phyloP scores from a whole-genome alignment of 106 monocot genomes.

The Allium fistulosum region DNA sequence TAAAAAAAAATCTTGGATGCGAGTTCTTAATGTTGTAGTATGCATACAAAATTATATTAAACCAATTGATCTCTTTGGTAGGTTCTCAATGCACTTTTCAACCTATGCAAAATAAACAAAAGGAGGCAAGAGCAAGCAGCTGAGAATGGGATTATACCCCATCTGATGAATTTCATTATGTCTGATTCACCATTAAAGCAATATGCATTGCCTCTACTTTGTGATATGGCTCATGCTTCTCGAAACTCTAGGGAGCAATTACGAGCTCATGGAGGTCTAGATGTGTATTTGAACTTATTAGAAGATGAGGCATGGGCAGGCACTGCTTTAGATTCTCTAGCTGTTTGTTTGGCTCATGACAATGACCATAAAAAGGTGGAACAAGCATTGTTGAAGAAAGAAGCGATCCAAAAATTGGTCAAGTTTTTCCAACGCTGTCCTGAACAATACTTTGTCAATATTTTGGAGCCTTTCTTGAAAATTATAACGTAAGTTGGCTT shows the following conservation, averaged over 20 bases:
- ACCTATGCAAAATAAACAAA: conserved; percentile 98
- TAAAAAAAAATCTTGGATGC: neutral
- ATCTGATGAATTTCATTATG: conserved; percentile 83
- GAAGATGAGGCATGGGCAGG: conserved; percentile 95
- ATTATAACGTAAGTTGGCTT: conserved; percentile 70
- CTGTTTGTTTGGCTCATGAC: conserved; percentile 93
- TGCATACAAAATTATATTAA: too few relatives aligned
- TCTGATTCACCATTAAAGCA: conserved; percentile 83
- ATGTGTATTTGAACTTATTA: conserved; percentile 83
- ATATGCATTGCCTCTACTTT: conserved; percentile 80
- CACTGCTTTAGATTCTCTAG: conserved; percentile 86
- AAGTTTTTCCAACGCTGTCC: conserved; percentile 89
- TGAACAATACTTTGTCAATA: conserved; percentile 92
- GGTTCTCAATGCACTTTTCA: conserved; percentile 94
- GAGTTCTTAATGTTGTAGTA: too few relatives aligned
- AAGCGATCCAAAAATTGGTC: conserved; percentile 86
- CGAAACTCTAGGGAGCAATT: conserved; percentile 95
- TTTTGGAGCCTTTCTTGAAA: conserved; percentile 94
- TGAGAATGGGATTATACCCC: conserved; percentile 96
- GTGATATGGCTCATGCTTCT: conserved; percentile 99
- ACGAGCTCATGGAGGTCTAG: conserved; percentile 86
- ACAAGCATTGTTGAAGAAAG: conserved; percentile 92
- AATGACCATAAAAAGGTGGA: conserved; percentile 90
- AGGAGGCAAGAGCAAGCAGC: conserved; percentile 97
- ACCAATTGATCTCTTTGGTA: conserved; percentile 5